Conservation (phyloP, 2,329 filamentous ascomycete genomes). For the Beauveria sp. region DNA sequence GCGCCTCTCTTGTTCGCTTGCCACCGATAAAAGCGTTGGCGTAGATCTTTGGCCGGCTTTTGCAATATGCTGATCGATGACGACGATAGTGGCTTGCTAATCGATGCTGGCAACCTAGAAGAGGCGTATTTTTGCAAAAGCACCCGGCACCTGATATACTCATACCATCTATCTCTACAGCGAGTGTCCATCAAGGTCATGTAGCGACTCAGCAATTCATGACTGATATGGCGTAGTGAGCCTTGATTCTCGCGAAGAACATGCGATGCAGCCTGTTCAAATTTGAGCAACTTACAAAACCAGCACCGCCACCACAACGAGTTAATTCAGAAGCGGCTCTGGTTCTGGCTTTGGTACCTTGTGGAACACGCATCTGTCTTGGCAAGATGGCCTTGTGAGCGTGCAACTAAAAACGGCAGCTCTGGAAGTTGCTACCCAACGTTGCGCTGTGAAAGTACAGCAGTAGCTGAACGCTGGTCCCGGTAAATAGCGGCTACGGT, state of each 20-base stretch:
- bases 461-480: background rate
- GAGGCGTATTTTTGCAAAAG: no score
- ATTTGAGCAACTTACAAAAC: background rate
- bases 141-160: no score
- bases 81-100: no score
- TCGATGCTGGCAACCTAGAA: no score
- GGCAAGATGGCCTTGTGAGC: background rate
- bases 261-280: background rate
- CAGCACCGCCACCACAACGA: background rate
- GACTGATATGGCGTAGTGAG: background rate
- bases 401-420: background rate
- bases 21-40: background rate
- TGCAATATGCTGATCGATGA: background rate
- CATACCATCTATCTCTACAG: no score
- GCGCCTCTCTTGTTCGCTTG: background rate
- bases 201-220: background rate
- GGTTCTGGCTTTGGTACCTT: background rate
- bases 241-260: background rate
- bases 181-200: no score
- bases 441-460: background rate
- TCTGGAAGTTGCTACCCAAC: background rate
- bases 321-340: background rate
- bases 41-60: background rate
- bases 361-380: background rate
- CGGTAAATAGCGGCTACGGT: background rate